phyloP scores from a whole-genome alignment of 2,329 filamentous ascomycete species.

The Aureobasidium lini region DNA sequence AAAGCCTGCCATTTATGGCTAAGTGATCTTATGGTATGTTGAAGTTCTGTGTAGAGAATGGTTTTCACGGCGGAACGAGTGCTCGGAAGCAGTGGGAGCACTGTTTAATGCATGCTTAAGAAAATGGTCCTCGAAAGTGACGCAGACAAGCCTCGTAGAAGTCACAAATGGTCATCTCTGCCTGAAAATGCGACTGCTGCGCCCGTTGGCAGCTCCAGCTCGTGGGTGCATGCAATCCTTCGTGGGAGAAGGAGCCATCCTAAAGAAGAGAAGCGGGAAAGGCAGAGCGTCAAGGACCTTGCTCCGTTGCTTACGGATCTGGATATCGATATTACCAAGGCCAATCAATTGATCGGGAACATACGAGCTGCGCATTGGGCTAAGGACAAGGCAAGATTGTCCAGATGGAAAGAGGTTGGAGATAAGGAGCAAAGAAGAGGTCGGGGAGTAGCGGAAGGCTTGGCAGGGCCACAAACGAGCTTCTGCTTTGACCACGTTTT shows the following conservation, averaged over 20 bases:
- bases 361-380: neutral
- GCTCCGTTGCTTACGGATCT: neutral
- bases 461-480: neutral
- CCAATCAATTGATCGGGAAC: neutral
- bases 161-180: neutral
- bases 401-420: neutral
- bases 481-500: neutral
- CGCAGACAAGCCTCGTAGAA: neutral
- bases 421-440: neutral
- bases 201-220: neutral
- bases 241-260: neutral
- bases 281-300: neutral
- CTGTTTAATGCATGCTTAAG: too few relatives aligned
- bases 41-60: too few relatives aligned
- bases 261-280: too few relatives aligned
- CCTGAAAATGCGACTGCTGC: neutral
- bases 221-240: neutral
- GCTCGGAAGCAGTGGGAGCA: too few relatives aligned
- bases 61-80: too few relatives aligned
- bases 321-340: neutral
- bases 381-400: neutral
- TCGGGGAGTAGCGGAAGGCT: neutral
- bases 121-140: neutral
- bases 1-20: neutral
- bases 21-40: too few relatives aligned